These are phyloP conservation scores for Eutrema yunnanense DNA, from an alignment of 345 rosid species.

Conservation along the genomic window DNA sequence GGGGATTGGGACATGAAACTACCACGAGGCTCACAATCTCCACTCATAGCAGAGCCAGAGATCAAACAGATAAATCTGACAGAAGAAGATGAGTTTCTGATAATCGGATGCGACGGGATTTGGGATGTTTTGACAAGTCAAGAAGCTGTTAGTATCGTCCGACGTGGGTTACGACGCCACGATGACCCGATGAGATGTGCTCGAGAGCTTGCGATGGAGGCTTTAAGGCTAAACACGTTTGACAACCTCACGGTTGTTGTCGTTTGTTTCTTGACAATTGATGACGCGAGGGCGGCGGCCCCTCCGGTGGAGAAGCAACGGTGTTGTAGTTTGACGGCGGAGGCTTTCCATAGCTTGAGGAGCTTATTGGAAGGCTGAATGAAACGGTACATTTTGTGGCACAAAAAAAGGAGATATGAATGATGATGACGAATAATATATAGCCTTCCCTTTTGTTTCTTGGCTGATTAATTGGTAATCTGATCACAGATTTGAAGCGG, in stretches of 20 bases:
- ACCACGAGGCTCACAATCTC: slow-evolving; percentile 55
- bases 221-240: slow-evolving; percentile 48
- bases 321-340: slow-evolving; percentile 67
- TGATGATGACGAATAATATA: background rate
- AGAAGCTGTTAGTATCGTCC: slow-evolving; percentile 65
- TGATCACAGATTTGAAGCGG: background rate
- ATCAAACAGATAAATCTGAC: slow-evolving; percentile 42
- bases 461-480: background rate
- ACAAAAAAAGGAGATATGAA: background rate
- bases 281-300: slow-evolving; percentile 30
- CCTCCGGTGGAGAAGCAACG: slow-evolving; percentile 30
- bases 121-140: slow-evolving; percentile 87
- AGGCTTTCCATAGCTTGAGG: slow-evolving; percentile 63
- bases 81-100: slow-evolving; percentile 83
- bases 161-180: slow-evolving; percentile 56
- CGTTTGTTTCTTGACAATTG: slow-evolving; percentile 52
- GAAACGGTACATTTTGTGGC: background rate
- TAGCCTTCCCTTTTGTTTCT: background rate
- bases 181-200: slow-evolving; percentile 77
- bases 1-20: slow-evolving; percentile 94
- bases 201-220: slow-evolving; percentile 76
- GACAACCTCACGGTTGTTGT: slow-evolving; percentile 81
- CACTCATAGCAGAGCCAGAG: slow-evolving; percentile 88
- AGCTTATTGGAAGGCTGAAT: slow-evolving; percentile 47
- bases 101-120: slow-evolving; percentile 82